Evolutionary conservation across 2,329 filamentous ascomycete species (phyloP).

Genomic region (Thielaviopsis punctulata): DNA sequence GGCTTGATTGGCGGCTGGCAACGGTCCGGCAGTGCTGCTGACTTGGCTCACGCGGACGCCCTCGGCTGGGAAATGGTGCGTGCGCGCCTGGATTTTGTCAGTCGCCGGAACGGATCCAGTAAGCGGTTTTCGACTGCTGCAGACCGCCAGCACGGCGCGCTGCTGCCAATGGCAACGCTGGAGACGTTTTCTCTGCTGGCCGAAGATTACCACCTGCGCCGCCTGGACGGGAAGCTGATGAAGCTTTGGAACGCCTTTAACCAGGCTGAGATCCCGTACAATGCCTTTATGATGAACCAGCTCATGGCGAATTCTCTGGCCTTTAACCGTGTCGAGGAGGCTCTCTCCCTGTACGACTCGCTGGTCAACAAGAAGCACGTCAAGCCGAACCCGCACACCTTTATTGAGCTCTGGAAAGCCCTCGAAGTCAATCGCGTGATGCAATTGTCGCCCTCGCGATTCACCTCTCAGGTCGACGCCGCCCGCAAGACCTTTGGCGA

Average conservation of each 20-base stretch:
- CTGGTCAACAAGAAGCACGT: slow-evolving; percentile 34
- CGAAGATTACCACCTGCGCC: slow-evolving; percentile 49
- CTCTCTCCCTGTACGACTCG: slow-evolving; percentile 36
- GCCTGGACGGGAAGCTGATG: slow-evolving; percentile 38
- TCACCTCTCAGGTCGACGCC: slow-evolving; percentile 18
- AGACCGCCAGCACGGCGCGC: slow-evolving; percentile 4
- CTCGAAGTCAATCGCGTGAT: slow-evolving; percentile 33
- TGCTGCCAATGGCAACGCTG: slow-evolving; percentile 43
- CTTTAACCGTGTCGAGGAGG: slow-evolving; percentile 35
- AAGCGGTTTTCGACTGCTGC: background rate
- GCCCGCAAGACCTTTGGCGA: slow-evolving; percentile 30
- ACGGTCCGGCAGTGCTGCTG: slow-evolving; percentile 37
- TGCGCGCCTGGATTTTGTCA: slow-evolving; percentile 46
- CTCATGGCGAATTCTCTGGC: slow-evolving; percentile 50
- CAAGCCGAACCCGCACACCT: slow-evolving; percentile 50
- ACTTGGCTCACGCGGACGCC: slow-evolving; percentile 44
- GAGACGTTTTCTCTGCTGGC: slow-evolving; percentile 67
- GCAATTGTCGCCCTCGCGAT: slow-evolving; percentile 17
- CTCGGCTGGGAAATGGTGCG: slow-evolving; percentile 66
- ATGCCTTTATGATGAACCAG: slow-evolving; percentile 66
- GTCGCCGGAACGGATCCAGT: slow-evolving; percentile 21
- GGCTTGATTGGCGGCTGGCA: slow-evolving; percentile 67
- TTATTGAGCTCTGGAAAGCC: slow-evolving; percentile 48
- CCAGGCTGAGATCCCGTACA: slow-evolving; percentile 45
- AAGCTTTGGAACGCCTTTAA: slow-evolving; percentile 45